Percentiles rank a stretch among this genome's conserved stretches.
These are phyloP conservation scores for Collybia nuda DNA, from an alignment of 768 basidiomycete genomes.

Conservation along the genomic window DNA sequence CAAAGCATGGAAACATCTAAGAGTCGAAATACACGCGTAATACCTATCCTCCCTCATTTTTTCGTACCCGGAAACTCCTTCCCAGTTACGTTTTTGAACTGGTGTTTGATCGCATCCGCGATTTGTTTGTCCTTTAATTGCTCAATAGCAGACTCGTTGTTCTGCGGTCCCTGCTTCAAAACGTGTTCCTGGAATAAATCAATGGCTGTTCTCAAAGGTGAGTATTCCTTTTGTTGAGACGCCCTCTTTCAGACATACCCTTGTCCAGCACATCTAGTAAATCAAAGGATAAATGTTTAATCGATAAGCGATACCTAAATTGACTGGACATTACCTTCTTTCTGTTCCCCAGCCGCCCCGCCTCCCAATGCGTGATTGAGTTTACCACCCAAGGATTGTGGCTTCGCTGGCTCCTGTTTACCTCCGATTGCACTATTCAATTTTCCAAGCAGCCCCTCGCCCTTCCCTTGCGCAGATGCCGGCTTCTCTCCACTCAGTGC, in stretches of 20 bases:
- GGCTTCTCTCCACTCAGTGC: constrained; percentile 18
- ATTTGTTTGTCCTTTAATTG: constrained; percentile 44
- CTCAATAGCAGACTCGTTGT: constrained; percentile 39
- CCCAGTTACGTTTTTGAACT: constrained; percentile 35
- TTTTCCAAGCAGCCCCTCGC: no score
- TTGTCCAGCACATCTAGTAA: constrained; percentile 34
- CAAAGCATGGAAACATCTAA: no score
- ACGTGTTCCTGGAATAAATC: constrained; percentile 40
- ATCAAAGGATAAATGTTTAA: not conserved
- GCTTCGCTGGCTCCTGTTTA: no score
- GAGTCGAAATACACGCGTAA: no score
- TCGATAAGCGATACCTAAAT: not conserved
- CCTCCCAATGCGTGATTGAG: constrained; percentile 29
- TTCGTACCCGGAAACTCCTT: constrained; percentile 34
- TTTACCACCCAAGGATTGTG: constrained; percentile 21
- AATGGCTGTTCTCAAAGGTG: constrained; percentile 21
- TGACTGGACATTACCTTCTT: constrained; percentile 30
- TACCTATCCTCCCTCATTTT: constrained; percentile 14
- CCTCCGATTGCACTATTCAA: no score
- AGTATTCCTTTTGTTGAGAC: not conserved
- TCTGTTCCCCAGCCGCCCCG: constrained; percentile 29
- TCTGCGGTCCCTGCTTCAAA: constrained; percentile 34
- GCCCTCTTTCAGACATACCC: constrained; percentile 15
- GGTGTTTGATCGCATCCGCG: constrained; percentile 32
- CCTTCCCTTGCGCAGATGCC: no score